Evolutionary conservation across 1,284 basidiomycete species (phyloP).

Genomic region (Chalciporus sp.): DNA sequence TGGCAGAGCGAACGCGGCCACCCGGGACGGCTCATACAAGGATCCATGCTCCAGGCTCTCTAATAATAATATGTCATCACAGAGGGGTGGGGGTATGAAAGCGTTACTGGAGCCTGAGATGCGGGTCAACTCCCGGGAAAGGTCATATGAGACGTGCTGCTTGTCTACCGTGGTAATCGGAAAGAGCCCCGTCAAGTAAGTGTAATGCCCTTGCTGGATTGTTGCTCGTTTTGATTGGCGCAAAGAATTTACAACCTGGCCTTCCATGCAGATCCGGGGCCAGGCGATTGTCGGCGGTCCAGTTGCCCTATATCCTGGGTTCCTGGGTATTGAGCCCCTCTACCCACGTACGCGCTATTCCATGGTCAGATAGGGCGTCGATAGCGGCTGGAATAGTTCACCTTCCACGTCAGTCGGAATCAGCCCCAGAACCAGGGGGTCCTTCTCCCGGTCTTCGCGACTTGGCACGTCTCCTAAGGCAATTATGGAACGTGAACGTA

Average conservation of each 20-base stretch:
- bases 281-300: conserved; percentile 31
- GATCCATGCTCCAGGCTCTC: conserved; percentile 6
- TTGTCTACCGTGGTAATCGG: conserved; percentile 27
- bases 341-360: conserved; percentile 1
- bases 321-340: not conserved
- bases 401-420: not conserved
- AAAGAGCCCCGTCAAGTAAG: conserved; percentile 1
- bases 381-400: not conserved
- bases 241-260: conserved; percentile 11
- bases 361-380: not conserved
- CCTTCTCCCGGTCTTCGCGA: not conserved
- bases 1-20: conserved; percentile 6
- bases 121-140: conserved; percentile 16
- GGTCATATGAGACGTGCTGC: conserved; percentile 25
- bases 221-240: conserved; percentile 21
- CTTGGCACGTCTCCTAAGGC: too few species aligned
- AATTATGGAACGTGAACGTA: not conserved
- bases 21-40: conserved; percentile 15
- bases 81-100: not conserved
- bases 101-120: conserved; percentile 3
- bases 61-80: conserved; percentile 16
- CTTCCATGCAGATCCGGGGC: conserved; percentile 31
- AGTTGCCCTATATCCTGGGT: conserved; percentile 30
- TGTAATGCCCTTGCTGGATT: not conserved
- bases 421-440: not conserved